A percentile compares a stretch with the other conserved stretches of the same genome.
Evolutionary conservation across 331 rosid genomes (phyloP).

Genomic region (Arachis monticola): DNA sequence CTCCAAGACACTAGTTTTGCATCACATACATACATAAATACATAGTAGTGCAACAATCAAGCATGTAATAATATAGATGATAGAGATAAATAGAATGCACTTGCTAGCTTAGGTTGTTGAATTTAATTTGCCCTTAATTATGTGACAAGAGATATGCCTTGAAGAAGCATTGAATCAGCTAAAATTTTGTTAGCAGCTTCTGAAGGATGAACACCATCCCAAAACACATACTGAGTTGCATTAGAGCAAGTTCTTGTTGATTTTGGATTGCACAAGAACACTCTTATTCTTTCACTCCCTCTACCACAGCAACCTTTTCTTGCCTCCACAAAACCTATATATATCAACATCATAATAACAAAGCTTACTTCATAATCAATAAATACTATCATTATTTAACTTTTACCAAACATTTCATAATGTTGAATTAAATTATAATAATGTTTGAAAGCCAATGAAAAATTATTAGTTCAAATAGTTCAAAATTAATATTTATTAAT

Average conservation of each 20-base stretch:
- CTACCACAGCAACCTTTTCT: slow-evolving; percentile 63
- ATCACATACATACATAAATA: slow-evolving; percentile 30
- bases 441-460: too few species aligned
- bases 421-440: background rate
- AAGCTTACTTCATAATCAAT: background rate
- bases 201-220: slow-evolving; percentile 71
- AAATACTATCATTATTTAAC: background rate
- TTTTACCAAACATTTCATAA: background rate
- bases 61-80: background rate
- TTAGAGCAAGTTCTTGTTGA: slow-evolving; percentile 80
- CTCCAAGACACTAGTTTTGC: background rate
- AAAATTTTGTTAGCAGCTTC: slow-evolving; percentile 77
- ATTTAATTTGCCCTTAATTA: slow-evolving; percentile 8
- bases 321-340: slow-evolving; percentile 48
- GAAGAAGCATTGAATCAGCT: slow-evolving; percentile 65
- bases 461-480: too few species aligned
- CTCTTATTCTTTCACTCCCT: slow-evolving; percentile 64
- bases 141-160: slow-evolving; percentile 66
- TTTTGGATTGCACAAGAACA: slow-evolving; percentile 73
- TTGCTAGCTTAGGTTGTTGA: too few species aligned
- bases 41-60: slow-evolving; percentile 11
- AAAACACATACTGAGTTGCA: slow-evolving; percentile 53
- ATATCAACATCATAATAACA: slow-evolving; percentile 31
- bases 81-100: background rate
- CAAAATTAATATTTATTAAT: too few species aligned